Conservation (phyloP, 352 stramenopile species). For the Globisporangium nodosum region DNA sequence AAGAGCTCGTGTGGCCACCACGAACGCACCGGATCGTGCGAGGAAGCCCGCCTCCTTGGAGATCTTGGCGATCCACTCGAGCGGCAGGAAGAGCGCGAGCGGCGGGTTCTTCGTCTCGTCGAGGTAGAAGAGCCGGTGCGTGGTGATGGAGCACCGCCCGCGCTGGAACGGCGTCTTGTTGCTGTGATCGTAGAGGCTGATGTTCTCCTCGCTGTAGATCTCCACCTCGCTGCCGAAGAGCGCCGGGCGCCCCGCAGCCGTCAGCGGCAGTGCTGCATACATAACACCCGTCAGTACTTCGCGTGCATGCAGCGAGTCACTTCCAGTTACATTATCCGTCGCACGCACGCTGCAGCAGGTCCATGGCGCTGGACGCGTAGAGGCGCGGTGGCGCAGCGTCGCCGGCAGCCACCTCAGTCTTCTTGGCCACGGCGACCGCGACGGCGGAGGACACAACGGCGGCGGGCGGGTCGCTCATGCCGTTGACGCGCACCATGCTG, state of each 20-base stretch:
- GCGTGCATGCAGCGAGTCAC: not conserved
- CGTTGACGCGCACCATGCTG: not conserved
- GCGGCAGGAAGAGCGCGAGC: constrained; percentile 59
- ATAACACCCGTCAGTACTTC: not conserved
- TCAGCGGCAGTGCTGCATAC: constrained; percentile 56
- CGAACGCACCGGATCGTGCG: constrained; percentile 40
- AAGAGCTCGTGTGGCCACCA: no score
- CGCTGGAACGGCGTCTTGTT: constrained; percentile 68
- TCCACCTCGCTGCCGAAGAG: constrained; percentile 82
- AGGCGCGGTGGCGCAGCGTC: not conserved
- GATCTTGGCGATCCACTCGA: constrained; percentile 64
- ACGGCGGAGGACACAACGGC: not conserved
- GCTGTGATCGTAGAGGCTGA: constrained; percentile 76
- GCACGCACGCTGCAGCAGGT: constrained; percentile 1
- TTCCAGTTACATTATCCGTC: not conserved
- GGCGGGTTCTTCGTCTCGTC: constrained; percentile 46
- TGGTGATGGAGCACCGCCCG: constrained; percentile 77
- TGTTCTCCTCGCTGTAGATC: constrained; percentile 83
- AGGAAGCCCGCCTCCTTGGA: constrained; percentile 83
- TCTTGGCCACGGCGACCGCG: not conserved
- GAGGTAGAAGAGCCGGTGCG: constrained; percentile 81
- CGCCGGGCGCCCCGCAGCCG: constrained; percentile 54
- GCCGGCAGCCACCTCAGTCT: not conserved
- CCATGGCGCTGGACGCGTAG: not conserved
- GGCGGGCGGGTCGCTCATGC: not conserved